Conservation (phyloP, 2,329 filamentous ascomycete species). For the Polytolypa hystricis region DNA sequence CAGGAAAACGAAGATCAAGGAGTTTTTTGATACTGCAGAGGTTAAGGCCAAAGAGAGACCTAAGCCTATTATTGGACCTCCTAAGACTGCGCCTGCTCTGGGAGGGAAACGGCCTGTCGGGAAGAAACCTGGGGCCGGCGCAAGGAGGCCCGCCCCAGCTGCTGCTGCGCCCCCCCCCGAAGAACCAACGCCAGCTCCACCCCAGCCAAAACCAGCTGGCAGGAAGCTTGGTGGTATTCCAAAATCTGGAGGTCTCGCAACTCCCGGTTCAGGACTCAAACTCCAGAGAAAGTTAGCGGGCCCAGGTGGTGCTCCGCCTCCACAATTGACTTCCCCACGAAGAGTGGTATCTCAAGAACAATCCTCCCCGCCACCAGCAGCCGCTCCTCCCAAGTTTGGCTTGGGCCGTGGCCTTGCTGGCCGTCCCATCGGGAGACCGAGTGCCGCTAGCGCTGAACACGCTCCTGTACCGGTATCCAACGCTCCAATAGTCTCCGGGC, state of each 20-base stretch:
- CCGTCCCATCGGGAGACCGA: conserved; percentile 70
- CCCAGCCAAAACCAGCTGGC: conserved; percentile 37
- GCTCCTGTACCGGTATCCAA: conserved; percentile 32
- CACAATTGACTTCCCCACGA: conserved; percentile 26
- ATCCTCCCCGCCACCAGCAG: conserved; percentile 26
- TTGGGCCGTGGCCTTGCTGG: conserved; percentile 70
- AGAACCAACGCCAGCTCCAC: conserved; percentile 37
- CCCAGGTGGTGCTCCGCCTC: conserved; percentile 22
- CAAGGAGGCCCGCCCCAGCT: conserved; percentile 42
- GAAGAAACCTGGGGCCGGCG: conserved; percentile 42
- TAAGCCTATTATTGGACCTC: conserved; percentile 56
- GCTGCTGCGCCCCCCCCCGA: conserved; percentile 38
- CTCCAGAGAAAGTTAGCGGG: conserved; percentile 34
- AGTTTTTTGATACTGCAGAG: conserved; percentile 71
- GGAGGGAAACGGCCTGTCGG: conserved; percentile 31
- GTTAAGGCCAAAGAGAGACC: conserved; percentile 88
- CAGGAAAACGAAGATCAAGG: conserved; percentile 88
- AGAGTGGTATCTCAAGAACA: conserved; percentile 37
- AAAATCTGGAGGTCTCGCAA: conserved; percentile 30
- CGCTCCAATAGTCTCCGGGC: conserved; percentile 48
- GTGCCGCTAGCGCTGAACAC: conserved; percentile 34
- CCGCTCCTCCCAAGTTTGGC: conserved; percentile 48
- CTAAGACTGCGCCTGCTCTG: conserved; percentile 47
- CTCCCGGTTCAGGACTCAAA: conserved; percentile 33
- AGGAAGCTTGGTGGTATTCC: conserved; percentile 34